A percentile compares a stretch with the other conserved stretches of the same genome.
Evolutionary conservation across 2,329 filamentous ascomycete genomes (phyloP).

Genomic region (Coniochaeta hoffmannii): DNA sequence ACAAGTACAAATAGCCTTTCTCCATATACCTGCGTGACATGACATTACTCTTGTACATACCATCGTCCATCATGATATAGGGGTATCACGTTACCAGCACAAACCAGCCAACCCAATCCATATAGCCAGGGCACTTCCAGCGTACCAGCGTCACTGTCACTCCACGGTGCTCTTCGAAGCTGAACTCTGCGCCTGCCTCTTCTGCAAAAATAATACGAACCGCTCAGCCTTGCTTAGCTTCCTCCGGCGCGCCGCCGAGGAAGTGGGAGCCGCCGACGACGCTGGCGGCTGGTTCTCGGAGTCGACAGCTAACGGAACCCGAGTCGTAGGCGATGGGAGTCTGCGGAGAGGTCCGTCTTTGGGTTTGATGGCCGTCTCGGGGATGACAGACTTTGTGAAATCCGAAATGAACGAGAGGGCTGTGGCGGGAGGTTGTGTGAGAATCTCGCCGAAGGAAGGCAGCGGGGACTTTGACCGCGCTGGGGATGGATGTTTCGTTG

Average conservation of each 20-base stretch:
- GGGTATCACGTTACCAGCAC: neutral
- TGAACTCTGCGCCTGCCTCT: neutral
- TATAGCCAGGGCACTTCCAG: too few species aligned
- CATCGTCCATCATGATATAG: too few species aligned
- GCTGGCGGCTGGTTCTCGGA: neutral
- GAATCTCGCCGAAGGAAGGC: neutral
- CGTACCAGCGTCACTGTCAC: neutral
- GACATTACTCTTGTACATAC: too few species aligned
- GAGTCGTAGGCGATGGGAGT: neutral
- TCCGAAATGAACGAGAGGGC: neutral
- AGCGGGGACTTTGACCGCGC: neutral
- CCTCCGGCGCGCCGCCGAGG: neutral
- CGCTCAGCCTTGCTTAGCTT: neutral
- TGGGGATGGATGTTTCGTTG: neutral
- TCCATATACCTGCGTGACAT: too few species aligned
- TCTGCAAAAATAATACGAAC: neutral
- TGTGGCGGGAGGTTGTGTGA: neutral
- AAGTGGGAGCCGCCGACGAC: neutral
- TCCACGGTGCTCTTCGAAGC: neutral
- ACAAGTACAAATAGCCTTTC: neutral
- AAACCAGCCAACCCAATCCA: too few species aligned
- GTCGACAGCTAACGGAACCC: neutral
- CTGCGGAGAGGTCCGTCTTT: neutral
- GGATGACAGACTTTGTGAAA: neutral
- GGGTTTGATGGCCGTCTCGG: slow-evolving; percentile 2